Percentiles rank a stretch among this genome's conserved stretches.
Conservation (phyloP, 139 green algal genomes). For the Picochlorum sp. region DNA sequence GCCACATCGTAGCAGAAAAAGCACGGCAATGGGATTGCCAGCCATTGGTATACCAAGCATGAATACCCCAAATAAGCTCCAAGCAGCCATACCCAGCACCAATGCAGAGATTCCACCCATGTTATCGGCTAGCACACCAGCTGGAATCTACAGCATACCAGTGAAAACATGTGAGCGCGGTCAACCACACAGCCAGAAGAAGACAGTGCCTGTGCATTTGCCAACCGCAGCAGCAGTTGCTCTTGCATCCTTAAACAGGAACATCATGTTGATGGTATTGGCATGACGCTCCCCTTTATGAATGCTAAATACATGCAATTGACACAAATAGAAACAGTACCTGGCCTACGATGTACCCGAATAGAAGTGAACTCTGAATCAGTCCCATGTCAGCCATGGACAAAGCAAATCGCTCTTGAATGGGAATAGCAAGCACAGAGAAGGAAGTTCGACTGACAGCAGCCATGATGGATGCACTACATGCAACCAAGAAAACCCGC, state of each 20-base stretch:
- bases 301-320: background rate
- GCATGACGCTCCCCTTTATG: background rate
- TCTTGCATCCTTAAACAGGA: conserved; percentile 1
- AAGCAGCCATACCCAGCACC: conserved; percentile 38
- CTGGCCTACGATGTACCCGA: conserved; percentile 59
- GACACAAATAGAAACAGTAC: conserved; percentile 8
- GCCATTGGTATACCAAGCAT: background rate
- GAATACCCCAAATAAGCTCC: conserved; percentile 24
- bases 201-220: background rate
- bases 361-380: conserved; percentile 46
- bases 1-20: conserved; percentile 25
- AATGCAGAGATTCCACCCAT: conserved; percentile 32
- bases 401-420: conserved; percentile 28
- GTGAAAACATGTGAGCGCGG: too few relatives aligned
- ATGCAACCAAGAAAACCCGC: conserved; percentile 1
- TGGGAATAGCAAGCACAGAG: conserved; percentile 18
- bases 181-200: background rate
- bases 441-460: conserved; percentile 24
- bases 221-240: background rate
- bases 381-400: conserved; percentile 35
- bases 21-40: conserved; percentile 9
- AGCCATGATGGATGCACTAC: conserved; percentile 26
- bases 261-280: background rate
- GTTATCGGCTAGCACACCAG: conserved; percentile 29
- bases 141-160: conserved; percentile 29